Evolutionary conservation across 331 rosid genomes (phyloP).

Genomic region (Acacia concinna): DNA sequence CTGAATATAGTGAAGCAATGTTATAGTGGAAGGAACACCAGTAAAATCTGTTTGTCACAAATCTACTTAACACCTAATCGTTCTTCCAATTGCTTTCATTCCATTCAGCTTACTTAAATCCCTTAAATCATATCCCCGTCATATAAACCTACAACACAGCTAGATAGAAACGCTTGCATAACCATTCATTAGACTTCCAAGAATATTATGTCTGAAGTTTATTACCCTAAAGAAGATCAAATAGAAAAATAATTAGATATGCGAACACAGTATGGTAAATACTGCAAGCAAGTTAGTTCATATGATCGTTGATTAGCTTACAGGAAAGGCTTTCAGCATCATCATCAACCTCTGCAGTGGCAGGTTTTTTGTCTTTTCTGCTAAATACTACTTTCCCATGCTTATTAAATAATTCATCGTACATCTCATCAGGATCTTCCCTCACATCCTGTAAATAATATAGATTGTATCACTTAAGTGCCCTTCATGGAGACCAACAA

Average conservation of each 20-base stretch:
- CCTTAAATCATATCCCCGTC: not conserved
- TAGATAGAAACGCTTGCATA: not conserved
- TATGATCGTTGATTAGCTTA: constrained; percentile 42
- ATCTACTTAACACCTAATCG: not conserved
- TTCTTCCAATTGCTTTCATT: constrained; percentile 8
- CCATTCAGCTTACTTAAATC: constrained; percentile 11
- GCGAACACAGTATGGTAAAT: constrained; percentile 14
- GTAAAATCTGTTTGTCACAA: not conserved
- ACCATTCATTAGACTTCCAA: not conserved
- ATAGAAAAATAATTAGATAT: not conserved
- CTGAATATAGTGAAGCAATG: not conserved
- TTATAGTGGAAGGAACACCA: constrained; percentile 9
- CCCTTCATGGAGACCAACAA: constrained; percentile 18
- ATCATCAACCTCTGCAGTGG: constrained; percentile 75
- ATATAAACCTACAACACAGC: not conserved
- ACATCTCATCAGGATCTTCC: constrained; percentile 82
- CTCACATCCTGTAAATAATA: constrained; percentile 62
- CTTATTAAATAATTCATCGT: constrained; percentile 75
- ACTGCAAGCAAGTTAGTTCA: constrained; percentile 4
- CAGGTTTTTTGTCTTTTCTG: constrained; percentile 63
- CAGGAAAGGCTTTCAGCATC: constrained; percentile 95
- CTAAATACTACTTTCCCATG: constrained; percentile 84
- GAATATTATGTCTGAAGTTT: not conserved
- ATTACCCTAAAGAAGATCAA: constrained; percentile 3
- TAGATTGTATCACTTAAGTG: constrained; percentile 4